Base-by-base conservation (phyloP, 2,329 filamentous ascomycete species). In the Trichoderma lentiforme region DNA sequence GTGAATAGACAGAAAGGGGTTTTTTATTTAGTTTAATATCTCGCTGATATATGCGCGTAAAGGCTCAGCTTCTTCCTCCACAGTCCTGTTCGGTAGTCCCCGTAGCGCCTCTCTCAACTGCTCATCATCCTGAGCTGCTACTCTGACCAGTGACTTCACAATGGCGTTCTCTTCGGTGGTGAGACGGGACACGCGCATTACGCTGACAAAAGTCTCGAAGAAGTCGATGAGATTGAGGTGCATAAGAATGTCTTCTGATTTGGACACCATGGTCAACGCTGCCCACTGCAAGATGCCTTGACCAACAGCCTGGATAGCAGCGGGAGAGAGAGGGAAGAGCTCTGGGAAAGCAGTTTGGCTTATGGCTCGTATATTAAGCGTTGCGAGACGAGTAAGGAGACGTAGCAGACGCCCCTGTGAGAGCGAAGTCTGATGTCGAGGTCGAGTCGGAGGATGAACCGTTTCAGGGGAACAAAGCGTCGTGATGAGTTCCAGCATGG, bases 341-440 rank as follows among this genome's bases (percentile, higher is more conserved):
- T 81, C 81, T 0, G 81, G 75, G 51, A 83, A 82, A 9, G 80
- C 76, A 0, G 83, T 82, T 34, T 76, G 76, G 28, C 79, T 80
- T 14, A 88, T 73, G 21, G 80, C 80, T 26, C 74, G 74, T 28
- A 88, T 79, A 76, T 89, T 82, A 30, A 88, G 78, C 2, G 81
- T 80, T 0, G 85, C 83, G 1, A 89, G 82, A 2, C 84, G 84
- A 0, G 86, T 86, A 12, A 89, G 79, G 9, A 89, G 73, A 5
- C 86, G 82, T 1, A 89, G 80, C 8, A 89, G 76, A 15, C 87
- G 84, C 67, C 85, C 86, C 74, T 89, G 87, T 0, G 87, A 84
- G 34, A 88, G 81, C 3, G 84, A 84, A 36, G 83, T 79, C 74
- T 87, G 84, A 30, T 80, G 81, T n/a, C 73, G 73, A 70, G 57